Evolutionary conservation across 257 asterid species (phyloP), one percentile per base, ranked within the genome.

Genomic region (Oldenlandia corymbosa): DNA sequence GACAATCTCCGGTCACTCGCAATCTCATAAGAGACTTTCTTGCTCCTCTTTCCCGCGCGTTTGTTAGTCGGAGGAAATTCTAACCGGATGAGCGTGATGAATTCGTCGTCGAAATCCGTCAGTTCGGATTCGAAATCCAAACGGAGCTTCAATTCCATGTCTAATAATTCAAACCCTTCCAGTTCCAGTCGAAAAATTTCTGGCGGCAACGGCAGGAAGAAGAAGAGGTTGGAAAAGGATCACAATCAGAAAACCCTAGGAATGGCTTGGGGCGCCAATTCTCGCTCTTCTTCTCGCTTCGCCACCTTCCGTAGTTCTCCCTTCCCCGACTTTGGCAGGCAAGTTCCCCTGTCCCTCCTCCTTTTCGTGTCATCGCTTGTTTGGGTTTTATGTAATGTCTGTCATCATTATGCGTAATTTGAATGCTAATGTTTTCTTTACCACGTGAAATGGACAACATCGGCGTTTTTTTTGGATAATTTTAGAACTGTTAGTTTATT

Each of bases 191-290:
- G 55, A 56, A 47, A 59, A 64, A 66, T 67, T 59, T 79, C 74
- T 32, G 70, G 69, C 20, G 72, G 32, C 49, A 71, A 34, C 43
- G 69, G 70, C n/a, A n/a, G n/a, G n/a, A n/a, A n/a, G 20, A 88
- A 68, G 58, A 88, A 77, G 82, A 84, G 76, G 90, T 84, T 48
- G 80, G 83, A 60, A 68, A 66, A 73, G 27, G 66, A 73, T 60
- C 91, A 81, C 78, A 89, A 83, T 58, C 94, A 85, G 79, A 89
- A 81, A 66, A 82, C 95, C 77, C 86, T 85, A 28, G 96, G 96
- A 49, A 76, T 85, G 95, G 85, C 95, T 62, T 92, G 99, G 97
- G 96, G 97, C 20, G 67, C 95, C 9, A 82, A 79, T 84, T 91
- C 96, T 48, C 83, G 68, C 20, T 77, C 95, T 43, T 74, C 94